Base-by-base conservation (phyloP, 2,329 filamentous ascomycete species). In the Graphilbum fragrans region DNA sequence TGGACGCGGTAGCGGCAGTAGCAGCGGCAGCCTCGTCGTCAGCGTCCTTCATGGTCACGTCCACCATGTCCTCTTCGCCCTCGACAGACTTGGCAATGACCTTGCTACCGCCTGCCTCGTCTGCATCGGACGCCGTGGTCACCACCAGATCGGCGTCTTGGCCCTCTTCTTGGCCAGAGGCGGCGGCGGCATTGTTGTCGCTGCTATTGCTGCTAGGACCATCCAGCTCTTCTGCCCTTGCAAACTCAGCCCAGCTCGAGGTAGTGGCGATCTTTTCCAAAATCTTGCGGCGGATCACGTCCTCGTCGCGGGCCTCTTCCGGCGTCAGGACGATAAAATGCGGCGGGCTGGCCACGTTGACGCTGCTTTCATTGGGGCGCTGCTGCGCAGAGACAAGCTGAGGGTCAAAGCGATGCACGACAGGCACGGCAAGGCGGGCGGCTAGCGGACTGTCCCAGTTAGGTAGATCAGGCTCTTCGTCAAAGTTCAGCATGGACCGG, bases 21-120 rank as follows among this genome's bases (percentile, higher is more conserved):
- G 31, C 17, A 42, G 37, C 2, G 47, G 35, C 23, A 12, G 18
- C 56, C 20, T 50, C 49, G 43, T 70, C 64, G 16, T 55, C 55
- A 3, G 65, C 64, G 51, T 86, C 81, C 41, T 77, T 79, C 80
- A 95, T 88, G 1, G 83, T 84, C 16, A 98, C 80, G 55, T 95
- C 85, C 6, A 96, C 84, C 53, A 95, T 77, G 46, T 86, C 86
- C 46, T 95, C 88, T 57, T 95, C 90, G 10, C 86, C 84, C 56
- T 88, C 81, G 2, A 94, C 74, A 3, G 88, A 94, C 22, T 77
- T 73, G 35, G 86, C 81, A 44, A 81, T 74, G 37, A 94, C 70
- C 54, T 82, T 82, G 19, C 74, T 69, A 49, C 83, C 82, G 10
- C 72, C 74, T 4, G 78, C 78, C 4, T 77, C 81, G 47, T 83